Evolutionary conservation across 2,329 filamentous ascomycete genomes (phyloP).

Genomic region (Incumbomyces delicatus): DNA sequence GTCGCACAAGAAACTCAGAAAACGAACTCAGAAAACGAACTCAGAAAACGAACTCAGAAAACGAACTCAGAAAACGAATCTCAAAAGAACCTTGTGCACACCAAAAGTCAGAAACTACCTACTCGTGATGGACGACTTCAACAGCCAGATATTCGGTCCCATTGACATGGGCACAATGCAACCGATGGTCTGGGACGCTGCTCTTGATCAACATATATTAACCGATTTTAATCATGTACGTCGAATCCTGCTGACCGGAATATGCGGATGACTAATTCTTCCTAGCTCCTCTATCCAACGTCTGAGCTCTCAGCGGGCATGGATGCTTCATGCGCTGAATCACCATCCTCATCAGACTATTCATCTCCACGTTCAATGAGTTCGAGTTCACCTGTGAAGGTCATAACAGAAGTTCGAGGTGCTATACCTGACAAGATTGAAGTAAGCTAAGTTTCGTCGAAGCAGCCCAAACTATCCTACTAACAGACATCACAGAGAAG

Average conservation of each 20-base stretch:
- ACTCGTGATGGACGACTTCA: background rate
- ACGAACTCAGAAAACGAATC: too few relatives aligned
- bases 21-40: too few relatives aligned
- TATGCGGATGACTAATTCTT: background rate
- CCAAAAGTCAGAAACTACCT: too few relatives aligned
- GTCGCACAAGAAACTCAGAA: too few relatives aligned
- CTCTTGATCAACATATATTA: background rate
- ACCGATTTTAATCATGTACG: background rate
- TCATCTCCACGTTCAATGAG: conserved; percentile 10
- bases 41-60: too few relatives aligned
- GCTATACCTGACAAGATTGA: conserved; percentile 20
- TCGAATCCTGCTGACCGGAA: background rate
- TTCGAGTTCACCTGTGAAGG: conserved; percentile 7
- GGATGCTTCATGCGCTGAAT: conserved; percentile 12
- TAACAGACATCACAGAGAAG: conserved; percentile 12
- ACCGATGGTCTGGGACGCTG: background rate
- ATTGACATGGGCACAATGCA: background rate
- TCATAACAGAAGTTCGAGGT: conserved; percentile 11
- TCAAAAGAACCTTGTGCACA: too few relatives aligned
- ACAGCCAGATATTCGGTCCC: background rate
- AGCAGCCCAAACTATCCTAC: background rate
- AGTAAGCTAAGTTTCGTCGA: conserved; percentile 5
- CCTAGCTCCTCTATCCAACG: conserved; percentile 14
- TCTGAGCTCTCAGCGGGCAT: conserved; percentile 16
- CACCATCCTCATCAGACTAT: conserved; percentile 9